Conservation (phyloP, 1,284 basidiomycete species). For the Amylostereum areolatum region DNA sequence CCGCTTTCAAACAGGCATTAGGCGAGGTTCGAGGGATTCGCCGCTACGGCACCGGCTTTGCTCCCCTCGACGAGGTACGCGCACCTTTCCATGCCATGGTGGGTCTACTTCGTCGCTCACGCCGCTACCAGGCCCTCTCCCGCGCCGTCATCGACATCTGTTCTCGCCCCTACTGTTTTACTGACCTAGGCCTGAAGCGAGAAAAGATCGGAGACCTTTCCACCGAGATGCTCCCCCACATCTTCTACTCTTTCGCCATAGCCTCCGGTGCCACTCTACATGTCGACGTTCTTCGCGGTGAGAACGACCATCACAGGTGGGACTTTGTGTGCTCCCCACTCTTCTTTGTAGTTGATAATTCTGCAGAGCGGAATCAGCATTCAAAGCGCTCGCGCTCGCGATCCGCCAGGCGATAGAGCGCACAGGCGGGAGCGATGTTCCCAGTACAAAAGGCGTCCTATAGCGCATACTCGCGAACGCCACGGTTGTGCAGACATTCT, state of each 20-base stretch:
- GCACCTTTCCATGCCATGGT: too few relatives aligned
- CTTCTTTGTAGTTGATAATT: not conserved
- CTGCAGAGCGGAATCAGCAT: constrained; percentile 87
- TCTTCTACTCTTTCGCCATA: constrained; percentile 91
- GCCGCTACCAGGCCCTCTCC: constrained; percentile 70
- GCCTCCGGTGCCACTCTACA: constrained; percentile 90
- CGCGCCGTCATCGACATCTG: constrained; percentile 98
- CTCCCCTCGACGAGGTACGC: constrained; percentile 91
- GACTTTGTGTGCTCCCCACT: constrained; percentile 4
- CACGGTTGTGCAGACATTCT: not conserved
- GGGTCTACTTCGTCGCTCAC: constrained; percentile 2
- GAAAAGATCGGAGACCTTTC: constrained; percentile 98
- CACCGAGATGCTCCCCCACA: constrained; percentile 96
- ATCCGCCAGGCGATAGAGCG: constrained; percentile 89
- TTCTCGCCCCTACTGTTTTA: constrained; percentile 92
- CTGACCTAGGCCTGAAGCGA: constrained; percentile 83
- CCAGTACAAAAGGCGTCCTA: constrained; percentile 95
- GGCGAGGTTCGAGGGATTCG: constrained; percentile 94
- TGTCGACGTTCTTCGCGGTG: constrained; percentile 89
- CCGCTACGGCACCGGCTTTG: constrained; percentile 94
- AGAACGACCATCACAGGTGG: constrained; percentile 97
- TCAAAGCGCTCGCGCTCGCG: constrained; percentile 95
- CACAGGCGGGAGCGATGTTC: constrained; percentile 89
- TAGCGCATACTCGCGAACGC: constrained; percentile 17
- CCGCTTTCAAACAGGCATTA: constrained; percentile 93